Evolutionary conservation across 2,329 filamentous ascomycete genomes (phyloP).

Genomic region (Cladobotryum protrusum): DNA sequence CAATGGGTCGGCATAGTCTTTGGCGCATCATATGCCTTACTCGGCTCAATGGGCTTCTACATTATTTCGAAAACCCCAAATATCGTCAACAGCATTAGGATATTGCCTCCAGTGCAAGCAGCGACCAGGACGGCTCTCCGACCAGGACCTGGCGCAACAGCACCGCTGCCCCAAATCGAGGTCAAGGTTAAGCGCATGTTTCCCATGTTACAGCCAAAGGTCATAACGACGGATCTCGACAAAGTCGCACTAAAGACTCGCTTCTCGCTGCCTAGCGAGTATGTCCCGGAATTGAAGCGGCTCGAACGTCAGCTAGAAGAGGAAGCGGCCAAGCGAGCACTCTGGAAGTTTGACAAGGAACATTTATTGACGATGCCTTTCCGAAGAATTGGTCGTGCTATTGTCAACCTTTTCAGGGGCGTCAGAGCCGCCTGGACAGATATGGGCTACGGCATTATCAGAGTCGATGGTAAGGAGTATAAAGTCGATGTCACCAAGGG

Average conservation of each 20-base stretch:
- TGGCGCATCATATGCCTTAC: slow-evolving; percentile 50
- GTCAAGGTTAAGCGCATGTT: slow-evolving; percentile 45
- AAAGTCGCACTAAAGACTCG: slow-evolving; percentile 31
- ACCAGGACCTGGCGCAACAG: slow-evolving; percentile 10
- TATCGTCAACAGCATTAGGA: slow-evolving; percentile 52
- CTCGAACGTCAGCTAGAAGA: slow-evolving; percentile 28
- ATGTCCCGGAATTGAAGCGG: slow-evolving; percentile 30
- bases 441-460: slow-evolving; percentile 49
- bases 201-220: slow-evolving; percentile 41
- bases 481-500: slow-evolving; percentile 54
- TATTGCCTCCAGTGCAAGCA: slow-evolving; percentile 41
- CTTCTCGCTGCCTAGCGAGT: slow-evolving; percentile 33
- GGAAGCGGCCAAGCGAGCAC: slow-evolving; percentile 31
- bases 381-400: slow-evolving; percentile 39
- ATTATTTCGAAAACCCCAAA: slow-evolving; percentile 52
- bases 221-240: slow-evolving; percentile 31
- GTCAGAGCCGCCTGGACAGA: slow-evolving; percentile 48
- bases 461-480: slow-evolving; percentile 41
- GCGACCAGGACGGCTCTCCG: slow-evolving; percentile 13
- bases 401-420: slow-evolving; percentile 37
- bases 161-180: slow-evolving; percentile 41
- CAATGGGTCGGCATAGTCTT: slow-evolving; percentile 54
- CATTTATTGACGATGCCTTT: slow-evolving; percentile 54
- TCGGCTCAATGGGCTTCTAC: slow-evolving; percentile 54
- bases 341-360: slow-evolving; percentile 46